Percentiles rank a stretch among this genome's conserved stretches.
Conservation (phyloP, 371 early-diverging fungal genomes). For the Apophysomyces elegans region DNA sequence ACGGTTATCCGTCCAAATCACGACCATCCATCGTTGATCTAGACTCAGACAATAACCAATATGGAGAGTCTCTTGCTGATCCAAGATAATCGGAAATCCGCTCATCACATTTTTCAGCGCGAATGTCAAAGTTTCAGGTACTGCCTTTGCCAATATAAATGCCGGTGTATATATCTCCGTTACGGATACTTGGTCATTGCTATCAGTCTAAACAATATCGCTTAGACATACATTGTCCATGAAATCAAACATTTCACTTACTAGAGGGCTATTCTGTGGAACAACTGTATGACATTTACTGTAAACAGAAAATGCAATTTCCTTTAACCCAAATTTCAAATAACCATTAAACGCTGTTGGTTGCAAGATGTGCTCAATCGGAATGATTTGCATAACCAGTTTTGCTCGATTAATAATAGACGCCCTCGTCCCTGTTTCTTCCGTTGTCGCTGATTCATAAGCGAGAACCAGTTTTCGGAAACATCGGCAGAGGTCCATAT, state of each 20-base stretch:
- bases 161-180: constrained; percentile 55
- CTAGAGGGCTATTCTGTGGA: constrained; percentile 28
- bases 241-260: not conserved
- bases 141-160: constrained; percentile 54
- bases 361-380: constrained; percentile 63
- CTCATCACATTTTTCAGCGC: constrained; percentile 36
- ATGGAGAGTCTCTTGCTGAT: constrained; percentile 50
- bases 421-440: not conserved
- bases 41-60: constrained; percentile 62
- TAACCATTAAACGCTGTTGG: constrained; percentile 57
- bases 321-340: constrained; percentile 58
- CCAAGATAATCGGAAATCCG: constrained; percentile 38
- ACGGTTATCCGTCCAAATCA: constrained; percentile 65
- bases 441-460: not conserved
- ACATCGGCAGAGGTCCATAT: constrained; percentile 58
- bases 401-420: constrained; percentile 18
- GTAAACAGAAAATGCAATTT: constrained; percentile 69
- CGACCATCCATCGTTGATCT: constrained; percentile 58
- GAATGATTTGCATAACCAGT: constrained; percentile 59
- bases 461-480: constrained; percentile 52
- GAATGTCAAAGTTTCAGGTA: constrained; percentile 44
- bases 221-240: too few species aligned
- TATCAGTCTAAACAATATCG: not conserved
- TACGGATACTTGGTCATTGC: constrained; percentile 22
- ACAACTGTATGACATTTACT: constrained; percentile 55